Percentiles rank a stretch among this genome's conserved stretches.
Conservation (phyloP, 495 filamentous ascomycete species). For the Penicillium arizonense region DNA sequence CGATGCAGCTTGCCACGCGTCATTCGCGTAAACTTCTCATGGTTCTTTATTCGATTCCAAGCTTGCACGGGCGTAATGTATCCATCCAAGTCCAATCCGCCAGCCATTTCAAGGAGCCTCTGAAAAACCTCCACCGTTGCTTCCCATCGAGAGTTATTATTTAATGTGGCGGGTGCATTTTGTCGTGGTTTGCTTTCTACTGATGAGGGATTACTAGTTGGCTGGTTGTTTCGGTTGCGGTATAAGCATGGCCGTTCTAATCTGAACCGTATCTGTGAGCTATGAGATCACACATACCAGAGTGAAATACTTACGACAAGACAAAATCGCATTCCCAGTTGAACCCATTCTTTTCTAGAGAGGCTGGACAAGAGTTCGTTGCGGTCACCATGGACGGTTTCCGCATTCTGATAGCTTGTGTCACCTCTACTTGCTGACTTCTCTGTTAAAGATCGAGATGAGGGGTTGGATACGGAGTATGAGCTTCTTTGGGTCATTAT, state of each 20-base stretch:
- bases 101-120: conserved; percentile 15
- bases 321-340: conserved; percentile 20
- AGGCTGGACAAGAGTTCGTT: neutral
- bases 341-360: neutral
- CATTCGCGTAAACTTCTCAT: neutral
- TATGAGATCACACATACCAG: neutral
- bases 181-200: conserved; percentile 12
- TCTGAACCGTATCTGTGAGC: neutral
- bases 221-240: conserved; percentile 5
- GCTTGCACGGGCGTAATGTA: conserved; percentile 19
- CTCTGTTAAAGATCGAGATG: too few species aligned
- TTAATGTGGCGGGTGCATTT: conserved; percentile 4
- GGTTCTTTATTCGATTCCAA: conserved; percentile 15
- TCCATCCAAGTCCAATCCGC: conserved; percentile 9
- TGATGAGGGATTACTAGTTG: conserved; percentile 12
- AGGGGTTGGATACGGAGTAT: neutral
- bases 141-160: conserved; percentile 8
- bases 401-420: neutral
- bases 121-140: conserved; percentile 8
- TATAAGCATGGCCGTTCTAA: conserved; percentile 19
- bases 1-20: neutral
- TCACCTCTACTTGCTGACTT: neutral
- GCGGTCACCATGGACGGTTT: neutral
- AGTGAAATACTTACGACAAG: conserved; percentile 8
- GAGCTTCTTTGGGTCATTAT: neutral